These are phyloP conservation scores for Yamadazyma olivae DNA, from an alignment of 805 yeast species.

Conservation along the genomic window DNA sequence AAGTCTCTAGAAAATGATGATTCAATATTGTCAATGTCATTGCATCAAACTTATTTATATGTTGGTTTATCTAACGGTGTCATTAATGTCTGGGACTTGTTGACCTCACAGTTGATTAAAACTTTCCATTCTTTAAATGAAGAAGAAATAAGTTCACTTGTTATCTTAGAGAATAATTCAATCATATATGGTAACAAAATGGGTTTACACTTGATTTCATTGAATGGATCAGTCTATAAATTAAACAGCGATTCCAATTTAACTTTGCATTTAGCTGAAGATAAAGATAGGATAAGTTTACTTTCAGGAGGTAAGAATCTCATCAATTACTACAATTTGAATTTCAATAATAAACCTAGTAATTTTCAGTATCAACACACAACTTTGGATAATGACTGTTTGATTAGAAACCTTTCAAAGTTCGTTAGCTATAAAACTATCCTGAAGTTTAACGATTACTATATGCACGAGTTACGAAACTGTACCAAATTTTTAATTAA, in stretches of 20 bases:
- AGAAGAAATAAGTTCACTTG: conserved; percentile 10
- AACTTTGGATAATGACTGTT: conserved; percentile 13
- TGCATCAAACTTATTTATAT: conserved; percentile 66
- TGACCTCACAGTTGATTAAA: conserved; percentile 67
- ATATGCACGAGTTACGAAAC: conserved; percentile 74
- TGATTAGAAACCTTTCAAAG: conserved; percentile 59
- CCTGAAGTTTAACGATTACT: conserved; percentile 65
- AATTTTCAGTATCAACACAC: conserved; percentile 1
- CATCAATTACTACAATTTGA: conserved; percentile 13
- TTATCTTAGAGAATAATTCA: conserved; percentile 5
- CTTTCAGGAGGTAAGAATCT: conserved; percentile 11
- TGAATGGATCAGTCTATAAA: conserved; percentile 20
- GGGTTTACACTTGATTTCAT: conserved; percentile 39
- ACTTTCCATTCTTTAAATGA: conserved; percentile 19
- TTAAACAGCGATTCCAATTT: conserved; percentile 7
- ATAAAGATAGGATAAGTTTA: background rate
- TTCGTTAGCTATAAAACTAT: conserved; percentile 74
- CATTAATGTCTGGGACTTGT: conserved; percentile 83
- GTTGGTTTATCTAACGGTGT: conserved; percentile 77
- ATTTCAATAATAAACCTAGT: conserved; percentile 2
- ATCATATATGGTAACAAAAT: conserved; percentile 12
- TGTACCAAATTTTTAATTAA: conserved; percentile 76
- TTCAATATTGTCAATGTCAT: conserved; percentile 67
- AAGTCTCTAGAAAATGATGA: conserved; percentile 59
- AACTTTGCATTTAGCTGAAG: conserved; percentile 5